Percentiles rank a stretch among this genome's conserved stretches.
These are phyloP conservation scores for Salvia splendens DNA, from an alignment of 257 asterid genomes.

Conservation along the genomic window DNA sequence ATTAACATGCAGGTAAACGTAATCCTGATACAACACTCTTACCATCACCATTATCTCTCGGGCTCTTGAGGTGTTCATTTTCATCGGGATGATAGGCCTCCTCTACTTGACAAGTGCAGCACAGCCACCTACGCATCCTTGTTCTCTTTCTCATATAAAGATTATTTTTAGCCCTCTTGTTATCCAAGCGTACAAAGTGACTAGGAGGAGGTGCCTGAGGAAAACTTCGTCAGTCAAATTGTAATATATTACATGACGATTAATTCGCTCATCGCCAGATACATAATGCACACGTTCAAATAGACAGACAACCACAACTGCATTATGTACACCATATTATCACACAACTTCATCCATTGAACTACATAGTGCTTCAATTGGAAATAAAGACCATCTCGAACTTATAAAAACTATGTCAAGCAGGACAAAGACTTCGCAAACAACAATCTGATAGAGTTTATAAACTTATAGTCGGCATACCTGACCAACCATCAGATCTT, in stretches of 20 bases:
- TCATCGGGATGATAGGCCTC: conserved; percentile 64
- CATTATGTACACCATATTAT: no score
- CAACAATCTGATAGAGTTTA: background rate
- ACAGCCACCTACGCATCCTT: conserved; percentile 92
- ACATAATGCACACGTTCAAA: no score
- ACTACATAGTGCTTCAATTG: conserved; percentile 1
- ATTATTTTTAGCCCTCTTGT: conserved; percentile 51
- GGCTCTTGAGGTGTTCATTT: conserved; percentile 72
- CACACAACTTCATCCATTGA: no score
- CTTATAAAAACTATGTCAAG: background rate
- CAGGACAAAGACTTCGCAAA: background rate
- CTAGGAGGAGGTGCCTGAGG: conserved; percentile 75
- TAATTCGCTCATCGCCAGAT: background rate
- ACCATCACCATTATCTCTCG: conserved; percentile 60
- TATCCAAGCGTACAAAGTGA: conserved; percentile 61
- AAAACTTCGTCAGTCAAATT: conserved; percentile 35
- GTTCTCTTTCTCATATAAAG: conserved; percentile 56
- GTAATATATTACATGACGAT: conserved; percentile 22
- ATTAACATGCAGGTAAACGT: background rate
- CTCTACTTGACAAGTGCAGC: conserved; percentile 72
- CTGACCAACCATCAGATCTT: conserved; percentile 11
- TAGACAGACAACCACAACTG: no score
- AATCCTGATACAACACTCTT: conserved; percentile 25
- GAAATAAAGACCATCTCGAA: conserved; percentile 1
- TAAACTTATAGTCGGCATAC: background rate